These are phyloP conservation scores for Gamarada debralockiae DNA, from an alignment of 495 filamentous ascomycete genomes.

Conservation along the genomic window DNA sequence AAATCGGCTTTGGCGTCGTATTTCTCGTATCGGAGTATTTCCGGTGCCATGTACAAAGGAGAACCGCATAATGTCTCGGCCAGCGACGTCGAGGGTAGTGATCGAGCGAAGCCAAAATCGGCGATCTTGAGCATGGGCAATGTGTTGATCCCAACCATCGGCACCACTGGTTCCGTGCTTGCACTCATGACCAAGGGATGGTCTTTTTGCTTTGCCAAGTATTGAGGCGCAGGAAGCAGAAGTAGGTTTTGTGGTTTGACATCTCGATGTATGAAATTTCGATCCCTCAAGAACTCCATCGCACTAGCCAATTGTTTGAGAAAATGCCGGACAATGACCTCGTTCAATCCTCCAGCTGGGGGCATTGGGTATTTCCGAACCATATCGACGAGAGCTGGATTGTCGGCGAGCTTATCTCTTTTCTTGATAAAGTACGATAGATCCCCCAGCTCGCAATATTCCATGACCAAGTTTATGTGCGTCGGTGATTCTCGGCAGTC, in stretches of 20 bases:
- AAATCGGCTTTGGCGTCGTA: slow-evolving; percentile 96
- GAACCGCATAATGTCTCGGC: slow-evolving; percentile 97
- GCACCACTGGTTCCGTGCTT: slow-evolving; percentile 72
- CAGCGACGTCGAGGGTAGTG: slow-evolving; percentile 80
- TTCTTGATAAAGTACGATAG: slow-evolving; percentile 93
- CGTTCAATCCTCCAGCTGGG: slow-evolving; percentile 76
- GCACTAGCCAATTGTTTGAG: slow-evolving; percentile 93
- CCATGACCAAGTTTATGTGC: slow-evolving; percentile 97
- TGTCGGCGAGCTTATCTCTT: slow-evolving; percentile 68
- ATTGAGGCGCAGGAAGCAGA: slow-evolving; percentile 76
- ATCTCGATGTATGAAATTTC: slow-evolving; percentile 90
- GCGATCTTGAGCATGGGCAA: slow-evolving; percentile 95
- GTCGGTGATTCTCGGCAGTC: slow-evolving; percentile 81
- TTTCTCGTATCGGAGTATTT: slow-evolving; percentile 94
- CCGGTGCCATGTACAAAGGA: slow-evolving; percentile 98
- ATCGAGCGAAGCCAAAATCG: slow-evolving; percentile 94
- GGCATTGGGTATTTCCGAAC: slow-evolving; percentile 87
- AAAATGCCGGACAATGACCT: slow-evolving; percentile 93
- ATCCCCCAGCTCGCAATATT: slow-evolving; percentile 94
- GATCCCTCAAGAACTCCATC: slow-evolving; percentile 77
- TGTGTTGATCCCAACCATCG: slow-evolving; percentile 75
- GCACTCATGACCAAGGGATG: slow-evolving; percentile 50
- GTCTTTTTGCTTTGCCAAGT: slow-evolving; percentile 33
- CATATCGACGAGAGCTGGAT: slow-evolving; percentile 78
- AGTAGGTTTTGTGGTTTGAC: slow-evolving; percentile 97